Percentiles rank a stretch among this genome's conserved stretches.
Evolutionary conservation across 176 grass and related monocot genomes (phyloP).

Genomic region (Chloris gayana): DNA sequence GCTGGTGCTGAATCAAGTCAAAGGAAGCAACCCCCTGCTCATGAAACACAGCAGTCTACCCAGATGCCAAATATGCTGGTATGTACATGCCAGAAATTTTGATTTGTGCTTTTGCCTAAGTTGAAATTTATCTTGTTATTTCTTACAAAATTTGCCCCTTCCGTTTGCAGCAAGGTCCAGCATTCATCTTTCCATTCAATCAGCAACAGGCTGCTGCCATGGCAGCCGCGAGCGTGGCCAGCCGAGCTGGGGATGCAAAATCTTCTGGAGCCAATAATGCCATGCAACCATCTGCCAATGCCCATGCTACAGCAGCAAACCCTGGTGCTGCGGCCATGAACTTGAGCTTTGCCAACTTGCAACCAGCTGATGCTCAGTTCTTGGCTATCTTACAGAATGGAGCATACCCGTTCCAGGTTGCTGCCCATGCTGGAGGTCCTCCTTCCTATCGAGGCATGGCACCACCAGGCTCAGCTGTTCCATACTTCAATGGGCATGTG

Average conservation of each 20-base stretch:
- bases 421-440: slow-evolving; percentile 66
- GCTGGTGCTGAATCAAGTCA: slow-evolving; percentile 59
- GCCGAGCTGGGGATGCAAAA: slow-evolving; percentile 59
- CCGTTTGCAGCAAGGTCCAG: slow-evolving; percentile 63
- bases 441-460: slow-evolving; percentile 69
- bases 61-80: slow-evolving; percentile 70
- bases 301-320: slow-evolving; percentile 39
- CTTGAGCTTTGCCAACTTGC: slow-evolving; percentile 80
- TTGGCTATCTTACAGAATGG: slow-evolving; percentile 83
- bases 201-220: slow-evolving; percentile 70
- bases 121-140: background rate
- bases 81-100: slow-evolving; percentile 12
- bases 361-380: slow-evolving; percentile 71
- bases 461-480: slow-evolving; percentile 67
- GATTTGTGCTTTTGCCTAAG: background rate
- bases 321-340: slow-evolving; percentile 67
- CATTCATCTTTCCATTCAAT: slow-evolving; percentile 89
- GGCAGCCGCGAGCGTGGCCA: slow-evolving; percentile 55
- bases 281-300: slow-evolving; percentile 42
- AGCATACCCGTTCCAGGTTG: slow-evolving; percentile 70
- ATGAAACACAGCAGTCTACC: slow-evolving; percentile 70
- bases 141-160: slow-evolving; percentile 22
- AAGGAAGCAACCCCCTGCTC: slow-evolving; percentile 68
- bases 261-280: slow-evolving; percentile 44
- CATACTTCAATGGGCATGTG: slow-evolving; percentile 83